phyloP scores from a whole-genome alignment of 495 filamentous ascomycete genomes.

The Astrothelium macrocarpum region DNA sequence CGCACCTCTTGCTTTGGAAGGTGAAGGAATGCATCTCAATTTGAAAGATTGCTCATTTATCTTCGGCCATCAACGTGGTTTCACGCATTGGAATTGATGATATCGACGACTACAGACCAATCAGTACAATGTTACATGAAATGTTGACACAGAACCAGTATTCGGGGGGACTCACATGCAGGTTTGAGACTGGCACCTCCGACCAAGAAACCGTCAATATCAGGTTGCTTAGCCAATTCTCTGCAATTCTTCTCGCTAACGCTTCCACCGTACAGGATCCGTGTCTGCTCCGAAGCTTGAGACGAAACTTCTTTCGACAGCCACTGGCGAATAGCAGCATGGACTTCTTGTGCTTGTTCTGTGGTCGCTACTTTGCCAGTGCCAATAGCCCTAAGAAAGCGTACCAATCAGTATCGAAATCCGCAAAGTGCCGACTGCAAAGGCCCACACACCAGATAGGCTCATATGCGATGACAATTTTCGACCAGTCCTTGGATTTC shows the following conservation, averaged over 20 bases:
- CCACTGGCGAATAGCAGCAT: constrained; percentile 87
- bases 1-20: too few species aligned
- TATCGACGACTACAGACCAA: constrained; percentile 15
- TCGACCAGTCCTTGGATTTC: constrained; percentile 71
- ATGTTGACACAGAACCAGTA: background rate
- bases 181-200: constrained; percentile 98
- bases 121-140: background rate
- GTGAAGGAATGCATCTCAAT: too few species aligned
- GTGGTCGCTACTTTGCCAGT: constrained; percentile 95
- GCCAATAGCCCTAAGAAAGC: constrained; percentile 62
- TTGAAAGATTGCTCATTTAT: too few species aligned
- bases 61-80: too few species aligned
- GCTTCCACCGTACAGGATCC: constrained; percentile 91
- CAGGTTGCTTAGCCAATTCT: constrained; percentile 78
- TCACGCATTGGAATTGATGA: constrained; percentile 20
- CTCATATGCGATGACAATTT: constrained; percentile 96
- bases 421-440: background rate
- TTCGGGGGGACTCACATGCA: constrained; percentile 34
- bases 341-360: constrained; percentile 89
- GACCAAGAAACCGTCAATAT: constrained; percentile 98
- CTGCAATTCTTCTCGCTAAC: constrained; percentile 97
- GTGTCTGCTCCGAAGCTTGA: constrained; percentile 63
- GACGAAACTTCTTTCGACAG: constrained; percentile 62
- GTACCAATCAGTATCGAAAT: background rate
- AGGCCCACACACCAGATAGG: constrained; percentile 66